Conservation (phyloP, 2,329 filamentous ascomycete genomes). For the Colletotrichum caudatum region DNA sequence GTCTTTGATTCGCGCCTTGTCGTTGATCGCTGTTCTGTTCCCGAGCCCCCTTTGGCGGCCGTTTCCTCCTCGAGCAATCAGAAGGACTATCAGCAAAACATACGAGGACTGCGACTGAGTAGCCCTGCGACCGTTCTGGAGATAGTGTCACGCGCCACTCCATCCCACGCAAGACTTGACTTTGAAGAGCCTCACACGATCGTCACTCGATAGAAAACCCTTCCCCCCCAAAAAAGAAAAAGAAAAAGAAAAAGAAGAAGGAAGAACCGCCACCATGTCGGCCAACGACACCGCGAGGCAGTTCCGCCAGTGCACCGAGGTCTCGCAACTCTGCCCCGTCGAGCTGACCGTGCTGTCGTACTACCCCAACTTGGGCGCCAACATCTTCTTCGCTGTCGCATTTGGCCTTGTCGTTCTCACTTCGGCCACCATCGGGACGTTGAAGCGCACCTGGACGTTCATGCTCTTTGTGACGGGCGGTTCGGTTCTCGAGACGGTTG, state of each 20-base stretch:
- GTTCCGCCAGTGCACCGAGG: conserved; percentile 51
- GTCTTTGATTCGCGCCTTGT: conserved; percentile 9
- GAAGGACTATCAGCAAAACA: neutral
- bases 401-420: conserved; percentile 60
- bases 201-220: neutral
- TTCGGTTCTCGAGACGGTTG: conserved; percentile 63
- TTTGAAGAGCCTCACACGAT: neutral
- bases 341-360: conserved; percentile 66
- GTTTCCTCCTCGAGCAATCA: neutral
- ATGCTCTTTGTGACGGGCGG: conserved; percentile 62
- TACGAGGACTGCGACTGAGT: neutral
- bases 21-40: neutral
- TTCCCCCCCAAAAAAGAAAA: neutral
- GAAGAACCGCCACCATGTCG: conserved; percentile 27
- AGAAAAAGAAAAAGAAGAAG: no score
- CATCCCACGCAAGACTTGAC: neutral
- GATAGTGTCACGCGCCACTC: no score
- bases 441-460: conserved; percentile 68
- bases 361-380: conserved; percentile 66
- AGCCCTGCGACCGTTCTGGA: neutral
- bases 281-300: conserved; percentile 33
- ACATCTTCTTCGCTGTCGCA: conserved; percentile 64
- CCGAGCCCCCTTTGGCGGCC: neutral
- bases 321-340: conserved; percentile 63
- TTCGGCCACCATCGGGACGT: conserved; percentile 58